Percentiles rank a stretch among this genome's conserved stretches.
These are phyloP conservation scores for Plectranthus barbatus DNA, from an alignment of 257 asterid genomes.

Conservation along the genomic window DNA sequence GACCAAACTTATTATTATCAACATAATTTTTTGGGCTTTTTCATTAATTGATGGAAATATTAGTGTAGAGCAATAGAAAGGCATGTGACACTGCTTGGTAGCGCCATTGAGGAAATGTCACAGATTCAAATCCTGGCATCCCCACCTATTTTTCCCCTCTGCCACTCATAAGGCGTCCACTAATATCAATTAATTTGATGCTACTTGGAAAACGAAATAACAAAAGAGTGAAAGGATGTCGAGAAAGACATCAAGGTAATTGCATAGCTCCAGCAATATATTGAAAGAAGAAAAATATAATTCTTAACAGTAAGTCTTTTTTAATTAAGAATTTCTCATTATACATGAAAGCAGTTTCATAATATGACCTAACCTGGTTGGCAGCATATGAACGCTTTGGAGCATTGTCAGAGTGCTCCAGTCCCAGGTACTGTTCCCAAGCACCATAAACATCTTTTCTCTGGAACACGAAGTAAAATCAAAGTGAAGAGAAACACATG, in stretches of 20 bases:
- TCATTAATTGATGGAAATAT: too few species aligned
- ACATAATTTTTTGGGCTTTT: too few species aligned
- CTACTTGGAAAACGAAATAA: conserved; percentile 5
- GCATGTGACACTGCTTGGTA: too few species aligned
- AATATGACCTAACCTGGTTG: conserved; percentile 38
- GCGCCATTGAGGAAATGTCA: too few species aligned
- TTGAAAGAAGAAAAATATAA: too few species aligned
- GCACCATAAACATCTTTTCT: conserved; percentile 67
- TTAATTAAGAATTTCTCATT: background rate
- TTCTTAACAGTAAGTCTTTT: background rate
- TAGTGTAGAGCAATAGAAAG: too few species aligned
- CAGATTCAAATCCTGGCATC: too few species aligned
- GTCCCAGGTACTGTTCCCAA: conserved; percentile 68
- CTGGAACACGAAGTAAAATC: conserved; percentile 24
- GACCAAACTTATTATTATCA: too few species aligned
- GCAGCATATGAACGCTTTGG: conserved; percentile 55
- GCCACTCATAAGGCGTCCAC: too few species aligned
- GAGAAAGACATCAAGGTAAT: background rate
- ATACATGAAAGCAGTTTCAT: background rate
- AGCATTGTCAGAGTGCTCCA: conserved; percentile 63
- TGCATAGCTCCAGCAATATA: background rate
- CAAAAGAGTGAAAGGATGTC: background rate
- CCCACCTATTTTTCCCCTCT: too few species aligned
- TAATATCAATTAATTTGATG: too few species aligned
- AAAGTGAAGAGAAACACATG: background rate